These are phyloP conservation scores for Lyophyllum semitale DNA, from an alignment of 768 basidiomycete species.

Conservation along the genomic window DNA sequence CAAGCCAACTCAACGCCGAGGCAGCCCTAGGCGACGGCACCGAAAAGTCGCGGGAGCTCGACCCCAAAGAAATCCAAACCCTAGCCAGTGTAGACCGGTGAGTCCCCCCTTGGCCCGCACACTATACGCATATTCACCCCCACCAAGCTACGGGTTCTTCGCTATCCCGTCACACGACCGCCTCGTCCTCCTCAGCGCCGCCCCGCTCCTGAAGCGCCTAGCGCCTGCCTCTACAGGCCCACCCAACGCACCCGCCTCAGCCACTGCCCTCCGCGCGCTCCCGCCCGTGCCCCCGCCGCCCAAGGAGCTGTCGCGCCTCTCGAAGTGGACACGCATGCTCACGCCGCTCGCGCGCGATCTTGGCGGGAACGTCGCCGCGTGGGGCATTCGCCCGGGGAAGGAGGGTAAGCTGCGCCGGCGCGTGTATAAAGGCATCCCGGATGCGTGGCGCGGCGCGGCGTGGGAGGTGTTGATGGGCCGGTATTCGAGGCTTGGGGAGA, in stretches of 20 bases:
- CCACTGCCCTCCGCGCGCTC: conserved; percentile 46
- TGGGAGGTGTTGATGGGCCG: conserved; percentile 83
- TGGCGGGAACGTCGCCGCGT: conserved; percentile 76
- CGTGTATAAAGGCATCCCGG: conserved; percentile 94
- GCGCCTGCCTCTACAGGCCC: conserved; percentile 46
- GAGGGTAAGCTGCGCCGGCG: conserved; percentile 70
- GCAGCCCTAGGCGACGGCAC: conserved; percentile 54
- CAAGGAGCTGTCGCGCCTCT: conserved; percentile 77
- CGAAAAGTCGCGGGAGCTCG: conserved; percentile 69
- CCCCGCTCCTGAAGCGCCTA: conserved; percentile 64
- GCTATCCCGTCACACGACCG: conserved; percentile 80
- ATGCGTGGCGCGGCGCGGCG: conserved; percentile 90
- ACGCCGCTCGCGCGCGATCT: conserved; percentile 64
- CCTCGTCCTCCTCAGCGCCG: conserved; percentile 66
- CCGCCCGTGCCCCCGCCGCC: conserved; percentile 48
- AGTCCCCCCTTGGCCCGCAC: conserved; percentile 26
- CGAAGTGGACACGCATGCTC: conserved; percentile 95
- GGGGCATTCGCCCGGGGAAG: conserved; percentile 69
- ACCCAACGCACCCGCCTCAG: conserved; percentile 44
- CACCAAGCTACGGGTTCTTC: conserved; percentile 88
- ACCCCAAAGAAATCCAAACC: conserved; percentile 71
- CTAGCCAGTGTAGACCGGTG: conserved; percentile 86
- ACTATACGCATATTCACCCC: conserved; percentile 6
- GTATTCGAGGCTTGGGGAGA: conserved; percentile 46
- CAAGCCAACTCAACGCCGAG: conserved; percentile 60